phyloP scores from a whole-genome alignment of 257 asterid genomes.

The Solanum chaucha region DNA sequence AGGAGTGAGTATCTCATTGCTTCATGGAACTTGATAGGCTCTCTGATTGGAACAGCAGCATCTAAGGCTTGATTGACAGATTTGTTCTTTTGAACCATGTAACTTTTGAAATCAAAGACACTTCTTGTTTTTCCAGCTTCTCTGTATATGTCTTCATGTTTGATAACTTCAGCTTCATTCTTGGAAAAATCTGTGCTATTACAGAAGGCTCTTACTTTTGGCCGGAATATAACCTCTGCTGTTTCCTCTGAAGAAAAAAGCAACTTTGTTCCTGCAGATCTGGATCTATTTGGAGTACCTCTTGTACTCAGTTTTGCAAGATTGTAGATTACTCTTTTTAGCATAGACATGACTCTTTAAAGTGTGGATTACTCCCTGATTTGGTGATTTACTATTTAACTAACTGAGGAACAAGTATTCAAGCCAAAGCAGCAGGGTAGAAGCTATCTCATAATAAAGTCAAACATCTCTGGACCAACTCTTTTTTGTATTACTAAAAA shows the following conservation, averaged over 20 bases:
- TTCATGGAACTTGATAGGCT: conserved; percentile 37
- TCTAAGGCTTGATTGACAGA: conserved; percentile 42
- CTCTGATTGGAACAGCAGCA: conserved; percentile 15
- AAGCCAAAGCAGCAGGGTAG: not conserved
- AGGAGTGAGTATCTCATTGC: conserved; percentile 59
- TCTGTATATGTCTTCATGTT: not conserved
- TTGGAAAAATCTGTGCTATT: not conserved
- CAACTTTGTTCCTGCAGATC: not conserved
- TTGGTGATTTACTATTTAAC: not conserved
- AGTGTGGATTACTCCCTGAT: not conserved
- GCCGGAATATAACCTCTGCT: not conserved
- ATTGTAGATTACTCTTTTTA: not conserved
- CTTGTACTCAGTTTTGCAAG: not conserved
- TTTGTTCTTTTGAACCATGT: conserved; percentile 28
- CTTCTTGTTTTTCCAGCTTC: not conserved
- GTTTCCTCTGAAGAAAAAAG: not conserved
- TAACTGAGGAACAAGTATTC: not conserved
- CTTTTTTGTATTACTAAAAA: not conserved
- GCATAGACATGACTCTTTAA: not conserved
- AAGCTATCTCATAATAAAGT: not conserved
- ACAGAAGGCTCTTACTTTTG: not conserved
- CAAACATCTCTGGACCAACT: not conserved
- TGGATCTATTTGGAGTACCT: not conserved
- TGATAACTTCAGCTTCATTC: not conserved
- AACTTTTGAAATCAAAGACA: conserved; percentile 20